phyloP scores from a whole-genome alignment of 2,329 filamentous ascomycete genomes.

The Claviceps spartinae region DNA sequence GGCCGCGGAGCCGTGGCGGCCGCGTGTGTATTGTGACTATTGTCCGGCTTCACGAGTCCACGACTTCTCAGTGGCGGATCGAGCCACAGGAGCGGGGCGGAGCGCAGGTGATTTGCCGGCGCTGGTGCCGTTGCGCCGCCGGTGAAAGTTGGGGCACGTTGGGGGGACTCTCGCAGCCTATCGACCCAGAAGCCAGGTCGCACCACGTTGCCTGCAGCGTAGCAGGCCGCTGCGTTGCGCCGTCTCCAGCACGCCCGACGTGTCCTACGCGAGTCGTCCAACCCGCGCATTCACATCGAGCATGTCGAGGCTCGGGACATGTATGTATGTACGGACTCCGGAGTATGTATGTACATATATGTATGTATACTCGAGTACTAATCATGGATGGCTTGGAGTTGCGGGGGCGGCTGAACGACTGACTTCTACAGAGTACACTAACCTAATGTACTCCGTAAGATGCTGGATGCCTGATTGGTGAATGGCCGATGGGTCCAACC shows the following conservation, averaged over 20 bases:
- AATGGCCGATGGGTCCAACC: background rate
- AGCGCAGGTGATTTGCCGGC: background rate
- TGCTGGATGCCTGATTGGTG: background rate
- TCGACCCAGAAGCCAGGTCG: background rate
- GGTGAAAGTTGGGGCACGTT: background rate
- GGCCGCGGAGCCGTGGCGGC: background rate
- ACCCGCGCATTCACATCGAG: background rate
- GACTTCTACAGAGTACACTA: too few species aligned
- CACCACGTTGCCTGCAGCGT: background rate
- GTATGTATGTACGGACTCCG: too few species aligned
- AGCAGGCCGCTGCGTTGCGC: background rate
- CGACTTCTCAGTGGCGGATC: background rate
- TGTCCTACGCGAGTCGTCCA: background rate
- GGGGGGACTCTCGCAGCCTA: background rate
- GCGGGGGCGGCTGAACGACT: too few species aligned
- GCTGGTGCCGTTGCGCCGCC: background rate
- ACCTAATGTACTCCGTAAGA: background rate
- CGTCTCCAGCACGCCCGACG: background rate
- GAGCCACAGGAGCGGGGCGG: background rate
- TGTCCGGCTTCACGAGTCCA: background rate
- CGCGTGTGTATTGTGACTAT: background rate
- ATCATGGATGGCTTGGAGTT: too few species aligned
- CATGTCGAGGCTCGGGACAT: background rate
- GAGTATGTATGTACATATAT: too few species aligned
- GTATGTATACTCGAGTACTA: too few species aligned